Base-by-base conservation (phyloP, 805 yeast species). In the Pichia heedii region DNA sequence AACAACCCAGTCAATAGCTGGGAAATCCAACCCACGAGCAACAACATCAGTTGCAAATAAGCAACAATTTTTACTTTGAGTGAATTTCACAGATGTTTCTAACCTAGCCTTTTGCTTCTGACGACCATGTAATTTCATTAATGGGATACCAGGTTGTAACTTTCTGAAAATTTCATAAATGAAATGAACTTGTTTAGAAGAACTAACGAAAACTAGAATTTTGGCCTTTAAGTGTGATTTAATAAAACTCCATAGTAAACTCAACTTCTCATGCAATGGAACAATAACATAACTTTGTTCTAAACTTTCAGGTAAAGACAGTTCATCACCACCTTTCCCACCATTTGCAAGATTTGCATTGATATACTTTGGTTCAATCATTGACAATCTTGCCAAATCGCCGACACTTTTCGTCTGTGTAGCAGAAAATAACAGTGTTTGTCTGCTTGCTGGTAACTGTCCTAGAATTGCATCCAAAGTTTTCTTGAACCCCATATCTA, bases 1-100 rank as follows among this genome's bases (percentile, higher is more conserved):
- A 9, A 87, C 69, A n/a, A 87, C 95, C 96, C 96, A 87, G 57
- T 88, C 94, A 40, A 87, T 84, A 6, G 89, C 84, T 0, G 96
- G 96, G 62, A 88, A 86, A 61, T 87, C 96, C 34, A 87, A 74
- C 16, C 96, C 96, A 59, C 96, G 70, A 1, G 96, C 95, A 12
- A 86, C 95, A 37, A 87, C 81, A 64, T 87, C 96, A 0, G 96
- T 87, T 0, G 95, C 93, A 56, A 87, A 79, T 39, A 87, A 65
- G 65, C 95, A 86, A 15, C 85, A 84, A 42, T 83, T 76, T 51
- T 82, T 84, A 2, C 94, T 80, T 45, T 80, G 76, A 10, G 87
- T 74, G 60, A 86, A 87, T 61, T 84, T 84, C 43, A 71, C 70
- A 1, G 90, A 77, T 8, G 93, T 82, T 54, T 88, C 97, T 45